Evolutionary conservation across 1,139 yeast genomes (phyloP), one percentile per base, ranked within the genome.

Genomic region (Suhomyces maxii): DNA sequence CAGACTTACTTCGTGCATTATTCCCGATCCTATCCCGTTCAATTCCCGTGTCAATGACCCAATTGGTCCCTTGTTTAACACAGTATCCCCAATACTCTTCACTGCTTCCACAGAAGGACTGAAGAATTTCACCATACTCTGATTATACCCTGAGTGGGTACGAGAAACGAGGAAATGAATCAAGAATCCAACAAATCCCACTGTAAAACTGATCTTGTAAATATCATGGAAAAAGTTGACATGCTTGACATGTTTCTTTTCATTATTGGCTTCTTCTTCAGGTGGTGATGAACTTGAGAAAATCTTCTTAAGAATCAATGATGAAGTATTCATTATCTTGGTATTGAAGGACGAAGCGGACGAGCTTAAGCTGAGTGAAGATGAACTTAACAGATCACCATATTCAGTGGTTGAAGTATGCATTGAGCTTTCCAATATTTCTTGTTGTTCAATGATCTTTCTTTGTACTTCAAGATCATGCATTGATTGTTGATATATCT

Each of bases 141-240:
- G 47, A 40, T 38, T 46, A 32, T 58, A 47, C 38, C 51, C 50
- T 8, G 55, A 42, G 41, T 60, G 55, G 45, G 60, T 58, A 45
- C 63, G 62, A n/a, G 61, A 52, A 9, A 73, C 37, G 14, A 74
- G 48, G 40, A 67, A 65, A 52, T 75, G 80, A 12, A 72, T 41
- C 49, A 74, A 41, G 41, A 74, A 61, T 1, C 79, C 78, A 37
- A 73, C 58, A 43, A 73, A 61, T 0, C 80, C 80, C 36, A 74
- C 67, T 1, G 77, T 68, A 40, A 72, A 55, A 43, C 77, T 71
- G 34, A 72, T 51, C 45, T 61, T 68, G 49, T 67, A 66, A n/a
- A 73, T 40, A 33, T 61, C 61, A 23, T 44, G 53, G 14, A 56
- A 47, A 43, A 49, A 45, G 14, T 44, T 45, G 28, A 34, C 14